Base-by-base conservation (phyloP, 2,329 filamentous ascomycete species). In the Venturia effusa region DNA sequence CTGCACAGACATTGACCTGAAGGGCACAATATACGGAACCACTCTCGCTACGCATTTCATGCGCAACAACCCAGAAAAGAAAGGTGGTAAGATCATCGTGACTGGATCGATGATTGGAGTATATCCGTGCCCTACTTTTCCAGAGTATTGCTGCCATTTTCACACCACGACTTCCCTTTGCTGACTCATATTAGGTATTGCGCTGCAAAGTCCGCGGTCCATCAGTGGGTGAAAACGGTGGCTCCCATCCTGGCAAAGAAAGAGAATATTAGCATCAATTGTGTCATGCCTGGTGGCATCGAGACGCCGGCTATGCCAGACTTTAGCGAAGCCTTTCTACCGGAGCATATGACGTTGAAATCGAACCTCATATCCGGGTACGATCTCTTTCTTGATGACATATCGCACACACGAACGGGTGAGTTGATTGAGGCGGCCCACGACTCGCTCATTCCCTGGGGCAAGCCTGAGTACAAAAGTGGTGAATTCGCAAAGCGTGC, bases 1-100 rank as follows among this genome's bases (percentile, higher is more conserved):
- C 0, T 77, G 75, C 62, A 81, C 80, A 1, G 79, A 83, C 66
- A 70, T 81, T n/a, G 75, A 79, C 68, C 79, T 78, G 70, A 82
- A 82, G 68, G 78, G 78, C 3, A 75, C 83, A 1, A 69, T 83
- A 0, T 82, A 82, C 64, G 79, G 80, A 4, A 78, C 76, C 1
- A 75, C 77, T 63, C 71, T 83, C 10, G 79, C 81, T 1, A 78
- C 77, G 11, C 79, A 83, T 67, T 83, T 81, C 68, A 83, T 83
- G 81, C 74, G 80, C 15, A 76, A 81, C 64, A 83, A 82, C 64
- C 67, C 70, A 2, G 69, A 68, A 0, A 74, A 74, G 0, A 74
- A 75, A 0, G 78, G 77, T 1, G 79, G 79, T 0, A 75, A 72
- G 63, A 79, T 81, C 62, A 70, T 80, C 13, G 73, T 75, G 0